These are phyloP conservation scores for Dactylellina sp. DNA, from an alignment of 2,329 filamentous ascomycete species.

Conservation along the genomic window DNA sequence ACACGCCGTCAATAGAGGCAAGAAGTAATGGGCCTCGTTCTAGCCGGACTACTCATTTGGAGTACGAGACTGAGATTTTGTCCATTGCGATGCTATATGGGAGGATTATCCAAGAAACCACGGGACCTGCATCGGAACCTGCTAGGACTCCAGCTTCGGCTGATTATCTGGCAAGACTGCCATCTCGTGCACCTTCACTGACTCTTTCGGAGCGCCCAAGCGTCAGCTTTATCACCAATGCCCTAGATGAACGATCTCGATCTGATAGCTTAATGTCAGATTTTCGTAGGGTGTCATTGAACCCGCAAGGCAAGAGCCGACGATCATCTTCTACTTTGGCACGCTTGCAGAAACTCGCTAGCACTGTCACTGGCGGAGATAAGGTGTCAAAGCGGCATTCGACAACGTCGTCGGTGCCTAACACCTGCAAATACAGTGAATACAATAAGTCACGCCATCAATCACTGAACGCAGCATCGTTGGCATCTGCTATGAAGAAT, in stretches of 20 bases:
- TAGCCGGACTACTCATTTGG: constrained; percentile 29
- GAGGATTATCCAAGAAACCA: constrained; percentile 35
- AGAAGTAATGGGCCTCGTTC: neutral
- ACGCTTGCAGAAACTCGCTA: constrained; percentile 34
- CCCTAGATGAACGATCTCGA: constrained; percentile 41
- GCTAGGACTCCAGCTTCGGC: constrained; percentile 1
- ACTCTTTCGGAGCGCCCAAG: constrained; percentile 49
- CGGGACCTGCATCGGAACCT: constrained; percentile 25
- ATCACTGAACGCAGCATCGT: constrained; percentile 37
- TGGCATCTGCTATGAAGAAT: constrained; percentile 22
- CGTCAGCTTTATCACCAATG: constrained; percentile 38
- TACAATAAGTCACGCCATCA: constrained; percentile 25
- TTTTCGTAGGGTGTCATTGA: constrained; percentile 33
- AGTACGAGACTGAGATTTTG: constrained; percentile 48
- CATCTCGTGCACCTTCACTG: constrained; percentile 48
- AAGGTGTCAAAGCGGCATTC: constrained; percentile 46
- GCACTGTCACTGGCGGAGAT: constrained; percentile 5
- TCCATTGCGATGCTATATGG: constrained; percentile 46
- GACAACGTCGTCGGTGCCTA: constrained; percentile 18
- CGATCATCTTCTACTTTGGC: constrained; percentile 39
- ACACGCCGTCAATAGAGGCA: constrained; percentile 6
- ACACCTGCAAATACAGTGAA: constrained; percentile 26
- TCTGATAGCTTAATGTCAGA: constrained; percentile 50
- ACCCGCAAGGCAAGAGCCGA: constrained; percentile 41
- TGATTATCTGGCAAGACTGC: neutral